Conservation (phyloP, 2,329 filamentous ascomycete species). For the Fusarium tjaetaba region DNA sequence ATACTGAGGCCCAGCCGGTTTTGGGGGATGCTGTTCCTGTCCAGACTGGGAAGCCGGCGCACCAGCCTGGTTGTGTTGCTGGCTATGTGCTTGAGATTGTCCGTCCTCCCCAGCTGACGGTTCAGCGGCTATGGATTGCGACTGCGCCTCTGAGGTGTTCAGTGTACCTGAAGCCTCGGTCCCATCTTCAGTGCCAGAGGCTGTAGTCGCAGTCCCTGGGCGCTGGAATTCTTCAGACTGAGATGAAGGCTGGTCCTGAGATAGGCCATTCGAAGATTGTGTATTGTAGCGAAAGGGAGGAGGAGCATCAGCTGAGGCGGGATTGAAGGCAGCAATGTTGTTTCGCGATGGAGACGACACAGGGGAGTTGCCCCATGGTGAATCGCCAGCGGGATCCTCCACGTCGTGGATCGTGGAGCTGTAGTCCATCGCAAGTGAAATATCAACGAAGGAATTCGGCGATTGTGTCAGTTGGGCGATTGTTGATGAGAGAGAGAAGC, state of each 20-base stretch:
- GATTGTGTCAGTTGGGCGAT: conserved; percentile 9
- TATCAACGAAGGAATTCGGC: conserved; percentile 12
- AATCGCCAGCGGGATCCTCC: conserved; percentile 62
- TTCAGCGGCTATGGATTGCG: conserved; percentile 29
- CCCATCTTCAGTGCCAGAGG: conserved; percentile 56
- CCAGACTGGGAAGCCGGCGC: conserved; percentile 34
- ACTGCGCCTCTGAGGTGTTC: conserved; percentile 29
- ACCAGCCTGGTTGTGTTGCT: conserved; percentile 43
- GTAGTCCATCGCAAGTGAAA: conserved; percentile 63
- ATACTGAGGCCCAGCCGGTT: conserved; percentile 72
- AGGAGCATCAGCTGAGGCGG: conserved; percentile 51
- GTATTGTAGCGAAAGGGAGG: conserved; percentile 58
- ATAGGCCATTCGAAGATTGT: conserved; percentile 56
- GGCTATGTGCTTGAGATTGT: conserved; percentile 33
- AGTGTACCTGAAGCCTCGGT: conserved; percentile 48
- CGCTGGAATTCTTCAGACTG: conserved; percentile 55
- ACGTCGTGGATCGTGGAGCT: conserved; percentile 64
- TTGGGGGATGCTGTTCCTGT: conserved; percentile 64
- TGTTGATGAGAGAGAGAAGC: conserved; percentile 28
- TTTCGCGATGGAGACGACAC: conserved; percentile 60
- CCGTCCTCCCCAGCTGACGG: conserved; percentile 24
- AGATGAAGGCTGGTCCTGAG: conserved; percentile 47
- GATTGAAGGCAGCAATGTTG: conserved; percentile 55
- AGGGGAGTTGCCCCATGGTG: conserved; percentile 67
- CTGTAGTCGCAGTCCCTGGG: conserved; percentile 59